Conservation (phyloP, 768 basidiomycete genomes). For the Gyrodon lividus region DNA sequence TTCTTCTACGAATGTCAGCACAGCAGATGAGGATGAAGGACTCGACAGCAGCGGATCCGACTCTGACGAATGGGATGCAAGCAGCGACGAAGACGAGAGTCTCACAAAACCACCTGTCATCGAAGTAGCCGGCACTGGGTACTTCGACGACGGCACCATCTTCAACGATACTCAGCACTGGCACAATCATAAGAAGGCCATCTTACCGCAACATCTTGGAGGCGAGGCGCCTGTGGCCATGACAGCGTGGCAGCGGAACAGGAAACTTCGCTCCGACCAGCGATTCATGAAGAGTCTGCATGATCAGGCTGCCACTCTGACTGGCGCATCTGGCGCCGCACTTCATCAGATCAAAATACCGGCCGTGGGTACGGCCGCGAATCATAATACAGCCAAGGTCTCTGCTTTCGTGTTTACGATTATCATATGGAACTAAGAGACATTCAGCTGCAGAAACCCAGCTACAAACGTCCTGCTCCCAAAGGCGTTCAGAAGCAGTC, state of each 20-base stretch:
- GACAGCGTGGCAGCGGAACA: slow-evolving; percentile 38
- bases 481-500: slow-evolving; percentile 31
- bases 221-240: slow-evolving; percentile 37
- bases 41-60: slow-evolving; percentile 14
- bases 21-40: slow-evolving; percentile 15
- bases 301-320: slow-evolving; percentile 59
- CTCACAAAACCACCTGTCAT: background rate
- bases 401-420: background rate
- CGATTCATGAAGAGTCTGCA: slow-evolving; percentile 57
- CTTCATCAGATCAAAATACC: slow-evolving; percentile 57
- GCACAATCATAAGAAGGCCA: slow-evolving; percentile 49
- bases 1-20: slow-evolving; percentile 7
- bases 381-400: slow-evolving; percentile 13
- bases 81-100: slow-evolving; percentile 14
- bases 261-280: slow-evolving; percentile 46
- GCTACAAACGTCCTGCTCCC: slow-evolving; percentile 18
- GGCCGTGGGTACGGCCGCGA: slow-evolving; percentile 30
- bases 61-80: slow-evolving; percentile 21
- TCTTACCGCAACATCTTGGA: slow-evolving; percentile 56
- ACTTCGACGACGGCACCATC: slow-evolving; percentile 39
- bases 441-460: slow-evolving; percentile 15
- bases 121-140: slow-evolving; percentile 6
- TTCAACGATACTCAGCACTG: slow-evolving; percentile 59
- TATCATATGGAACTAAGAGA: background rate
- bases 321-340: slow-evolving; percentile 55